Conservation (phyloP, 1,284 basidiomycete species). For the Moesziomyces sp. region DNA sequence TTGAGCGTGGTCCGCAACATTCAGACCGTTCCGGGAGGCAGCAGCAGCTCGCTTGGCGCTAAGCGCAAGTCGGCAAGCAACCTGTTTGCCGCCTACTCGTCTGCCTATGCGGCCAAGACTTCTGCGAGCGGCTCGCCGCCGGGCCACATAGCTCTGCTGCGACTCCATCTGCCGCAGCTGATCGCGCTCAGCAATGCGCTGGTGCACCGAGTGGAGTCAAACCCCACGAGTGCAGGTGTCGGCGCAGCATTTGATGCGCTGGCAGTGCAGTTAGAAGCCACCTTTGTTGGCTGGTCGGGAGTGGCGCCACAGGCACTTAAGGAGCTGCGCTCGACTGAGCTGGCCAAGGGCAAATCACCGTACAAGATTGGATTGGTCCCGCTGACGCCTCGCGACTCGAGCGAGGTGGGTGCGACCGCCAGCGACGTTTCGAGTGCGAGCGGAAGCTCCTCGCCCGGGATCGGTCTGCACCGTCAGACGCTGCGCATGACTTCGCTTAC, state of each 20-base stretch:
- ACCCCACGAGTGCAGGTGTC: constrained; percentile 62
- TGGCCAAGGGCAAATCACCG: constrained; percentile 51
- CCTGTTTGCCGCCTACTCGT: constrained; percentile 32
- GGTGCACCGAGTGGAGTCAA: constrained; percentile 59
- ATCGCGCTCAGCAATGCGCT: constrained; percentile 63
- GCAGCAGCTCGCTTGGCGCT: constrained; percentile 10
- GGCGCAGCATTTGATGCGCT: constrained; percentile 57
- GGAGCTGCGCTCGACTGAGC: constrained; percentile 45
- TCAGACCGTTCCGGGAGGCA: constrained; percentile 6
- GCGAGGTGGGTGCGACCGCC: constrained; percentile 32
- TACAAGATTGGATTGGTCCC: constrained; percentile 54
- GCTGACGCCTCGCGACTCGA: constrained; percentile 31
- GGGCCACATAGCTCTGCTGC: constrained; percentile 52
- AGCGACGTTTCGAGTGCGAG: constrained; percentile 16
- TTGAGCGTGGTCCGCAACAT: constrained; percentile 53
- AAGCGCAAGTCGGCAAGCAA: constrained; percentile 40
- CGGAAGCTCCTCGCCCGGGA: constrained; percentile 21
- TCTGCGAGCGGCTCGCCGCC: constrained; percentile 21
- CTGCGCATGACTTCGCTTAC: constrained; percentile 42
- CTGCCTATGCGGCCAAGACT: constrained; percentile 13
- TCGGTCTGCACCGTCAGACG: constrained; percentile 8
- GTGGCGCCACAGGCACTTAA: constrained; percentile 29
- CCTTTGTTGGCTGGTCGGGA: constrained; percentile 59
- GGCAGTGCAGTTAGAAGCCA: constrained; percentile 56
- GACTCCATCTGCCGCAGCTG: constrained; percentile 59